Evolutionary conservation across 148 eudicot species (phyloP).

Genomic region (Rhododendron griersonianum): DNA sequence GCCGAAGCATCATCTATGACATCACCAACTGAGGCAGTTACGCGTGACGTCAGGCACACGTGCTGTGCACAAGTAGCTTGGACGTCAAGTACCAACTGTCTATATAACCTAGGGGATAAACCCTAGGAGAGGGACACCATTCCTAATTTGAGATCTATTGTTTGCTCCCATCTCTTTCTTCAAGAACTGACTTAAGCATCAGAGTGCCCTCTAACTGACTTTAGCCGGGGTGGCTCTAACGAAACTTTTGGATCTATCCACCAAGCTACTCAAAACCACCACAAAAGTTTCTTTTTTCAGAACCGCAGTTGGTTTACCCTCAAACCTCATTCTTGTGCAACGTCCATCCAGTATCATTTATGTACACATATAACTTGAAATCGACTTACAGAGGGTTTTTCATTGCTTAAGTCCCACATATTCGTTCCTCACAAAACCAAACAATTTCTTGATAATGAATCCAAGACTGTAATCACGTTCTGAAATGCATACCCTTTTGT

Average conservation of each 20-base stretch:
- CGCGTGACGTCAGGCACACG: neutral
- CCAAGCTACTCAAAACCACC: neutral
- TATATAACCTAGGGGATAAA: neutral
- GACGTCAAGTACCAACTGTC: neutral
- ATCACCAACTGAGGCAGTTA: neutral
- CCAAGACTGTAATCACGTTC: neutral
- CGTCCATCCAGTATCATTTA: neutral
- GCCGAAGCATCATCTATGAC: neutral
- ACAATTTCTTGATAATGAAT: neutral
- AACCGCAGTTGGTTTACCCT: neutral
- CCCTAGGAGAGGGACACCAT: neutral
- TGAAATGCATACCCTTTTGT: slow-evolving; percentile 69
- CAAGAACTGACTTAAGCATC: neutral
- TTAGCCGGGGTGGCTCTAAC: neutral
- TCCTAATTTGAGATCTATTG: neutral
- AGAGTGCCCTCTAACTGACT: neutral
- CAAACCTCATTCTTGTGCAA: neutral
- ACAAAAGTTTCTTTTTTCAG: neutral
- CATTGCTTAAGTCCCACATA: neutral
- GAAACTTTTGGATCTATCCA: neutral
- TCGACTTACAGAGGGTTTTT: neutral
- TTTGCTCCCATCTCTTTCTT: neutral
- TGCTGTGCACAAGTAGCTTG: neutral
- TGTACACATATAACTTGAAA: neutral
- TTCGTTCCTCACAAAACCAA: neutral